A percentile compares a stretch with the other conserved stretches of the same genome.
phyloP scores from a whole-genome alignment of 2,329 filamentous ascomycete genomes.

The Ceratocystis destructans region DNA sequence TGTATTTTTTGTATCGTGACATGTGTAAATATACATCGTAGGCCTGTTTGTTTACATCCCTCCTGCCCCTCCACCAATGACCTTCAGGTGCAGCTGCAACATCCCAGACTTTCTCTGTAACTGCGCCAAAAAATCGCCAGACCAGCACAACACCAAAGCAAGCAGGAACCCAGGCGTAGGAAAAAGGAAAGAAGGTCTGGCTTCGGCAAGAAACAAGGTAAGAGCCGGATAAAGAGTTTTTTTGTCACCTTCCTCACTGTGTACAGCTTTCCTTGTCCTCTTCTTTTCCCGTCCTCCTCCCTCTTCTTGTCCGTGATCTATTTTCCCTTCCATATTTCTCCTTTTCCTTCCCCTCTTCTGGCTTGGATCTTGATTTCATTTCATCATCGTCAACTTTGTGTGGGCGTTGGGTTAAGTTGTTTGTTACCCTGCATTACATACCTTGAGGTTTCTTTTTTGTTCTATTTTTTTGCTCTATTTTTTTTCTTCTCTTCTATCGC shows the following conservation, averaged over 20 bases:
- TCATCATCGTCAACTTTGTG: conserved; percentile 6
- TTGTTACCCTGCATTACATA: conserved; percentile 16
- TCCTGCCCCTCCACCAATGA: background rate
- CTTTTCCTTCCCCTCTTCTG: conserved; percentile 2
- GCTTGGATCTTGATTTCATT: background rate
- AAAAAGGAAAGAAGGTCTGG: conserved; percentile 4
- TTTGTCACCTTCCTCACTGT: background rate
- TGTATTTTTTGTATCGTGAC: background rate
- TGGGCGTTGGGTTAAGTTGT: conserved; percentile 13
- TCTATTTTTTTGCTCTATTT: background rate
- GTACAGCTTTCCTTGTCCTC: background rate
- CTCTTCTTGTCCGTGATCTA: conserved; percentile 1
- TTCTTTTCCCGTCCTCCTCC: background rate
- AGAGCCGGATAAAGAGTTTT: conserved; percentile 1
- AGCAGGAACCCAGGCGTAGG: background rate
- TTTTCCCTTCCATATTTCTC: background rate
- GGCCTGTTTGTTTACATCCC: conserved; percentile 14
- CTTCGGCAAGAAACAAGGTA: background rate
- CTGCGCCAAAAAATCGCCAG: conserved; percentile 5
- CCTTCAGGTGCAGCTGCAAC: conserved; percentile 1
- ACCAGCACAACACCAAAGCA: background rate
- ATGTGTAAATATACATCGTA: background rate
- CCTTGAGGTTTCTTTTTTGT: conserved; percentile 2
- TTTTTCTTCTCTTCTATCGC: conserved; percentile 8
- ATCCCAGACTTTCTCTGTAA: background rate